These are phyloP conservation scores for Penicillium sp. DNA, from an alignment of 2,329 filamentous ascomycete species.

Conservation along the genomic window DNA sequence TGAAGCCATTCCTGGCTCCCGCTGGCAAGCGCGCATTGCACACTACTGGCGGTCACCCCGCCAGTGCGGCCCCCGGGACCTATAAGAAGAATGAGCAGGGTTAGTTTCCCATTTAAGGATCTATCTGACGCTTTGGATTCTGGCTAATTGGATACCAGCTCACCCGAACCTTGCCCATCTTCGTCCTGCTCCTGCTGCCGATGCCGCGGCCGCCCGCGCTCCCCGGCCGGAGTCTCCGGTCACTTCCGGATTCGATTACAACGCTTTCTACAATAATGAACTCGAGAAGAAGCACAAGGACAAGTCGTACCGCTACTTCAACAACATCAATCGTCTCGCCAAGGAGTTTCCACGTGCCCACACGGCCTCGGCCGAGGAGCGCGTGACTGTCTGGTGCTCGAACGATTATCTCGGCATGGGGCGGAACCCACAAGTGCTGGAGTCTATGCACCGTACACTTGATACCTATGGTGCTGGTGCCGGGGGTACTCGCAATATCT, in stretches of 20 bases:
- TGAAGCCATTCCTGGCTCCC: conserved; percentile 54
- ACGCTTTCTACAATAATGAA: conserved; percentile 83
- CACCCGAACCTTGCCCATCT: conserved; percentile 31
- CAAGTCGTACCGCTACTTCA: conserved; percentile 99
- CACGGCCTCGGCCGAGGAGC: conserved; percentile 79
- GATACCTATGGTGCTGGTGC: conserved; percentile 95
- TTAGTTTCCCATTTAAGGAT: conserved; percentile 32
- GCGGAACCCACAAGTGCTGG: conserved; percentile 81
- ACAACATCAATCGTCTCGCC: conserved; percentile 98
- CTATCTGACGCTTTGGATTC: neutral
- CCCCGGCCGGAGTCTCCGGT: conserved; percentile 55
- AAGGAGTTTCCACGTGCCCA: conserved; percentile 96
- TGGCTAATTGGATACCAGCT: conserved; percentile 23
- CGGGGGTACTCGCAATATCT: conserved; percentile 95
- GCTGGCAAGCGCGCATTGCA: conserved; percentile 75
- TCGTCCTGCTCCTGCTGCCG: conserved; percentile 28
- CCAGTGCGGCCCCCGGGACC: conserved; percentile 68
- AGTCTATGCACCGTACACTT: conserved; percentile 91
- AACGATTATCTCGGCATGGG: conserved; percentile 99
- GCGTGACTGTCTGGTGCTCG: conserved; percentile 97
- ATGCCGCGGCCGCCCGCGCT: conserved; percentile 40
- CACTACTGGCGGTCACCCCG: conserved; percentile 76
- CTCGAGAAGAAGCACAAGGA: conserved; percentile 99
- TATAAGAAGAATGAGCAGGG: conserved; percentile 57
- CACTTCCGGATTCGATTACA: conserved; percentile 78